Conservation (phyloP, 2,329 filamentous ascomycete genomes). For the Diaporthe eres region DNA sequence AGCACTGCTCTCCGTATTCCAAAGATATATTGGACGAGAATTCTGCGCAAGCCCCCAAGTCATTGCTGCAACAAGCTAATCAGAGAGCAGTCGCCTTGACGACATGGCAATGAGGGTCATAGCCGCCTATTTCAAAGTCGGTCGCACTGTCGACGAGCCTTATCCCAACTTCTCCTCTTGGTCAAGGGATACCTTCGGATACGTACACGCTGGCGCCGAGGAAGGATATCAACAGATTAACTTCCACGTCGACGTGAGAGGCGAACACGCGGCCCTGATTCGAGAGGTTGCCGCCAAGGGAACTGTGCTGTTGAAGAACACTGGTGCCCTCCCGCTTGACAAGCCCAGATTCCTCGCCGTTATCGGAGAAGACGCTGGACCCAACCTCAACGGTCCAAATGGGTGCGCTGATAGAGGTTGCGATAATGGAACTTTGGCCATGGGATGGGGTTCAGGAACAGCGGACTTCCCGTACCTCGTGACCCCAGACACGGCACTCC, state of each 20-base stretch:
- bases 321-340: slow-evolving; percentile 80
- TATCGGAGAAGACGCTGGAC: slow-evolving; percentile 86
- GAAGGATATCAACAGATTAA: slow-evolving; percentile 79
- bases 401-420: slow-evolving; percentile 79
- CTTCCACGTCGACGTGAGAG: slow-evolving; percentile 86
- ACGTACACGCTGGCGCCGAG: slow-evolving; percentile 73
- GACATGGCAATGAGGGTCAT: slow-evolving; percentile 93
- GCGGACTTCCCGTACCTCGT: slow-evolving; percentile 82
- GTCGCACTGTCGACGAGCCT: slow-evolving; percentile 63
- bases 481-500: slow-evolving; percentile 80
- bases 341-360: slow-evolving; percentile 82
- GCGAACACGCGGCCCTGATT: slow-evolving; percentile 79
- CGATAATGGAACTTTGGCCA: slow-evolving; percentile 74
- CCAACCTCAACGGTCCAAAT: slow-evolving; percentile 82
- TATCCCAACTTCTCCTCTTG: slow-evolving; percentile 90
- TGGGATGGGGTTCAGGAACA: slow-evolving; percentile 85
- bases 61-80: background rate
- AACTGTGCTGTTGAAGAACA: slow-evolving; percentile 92
- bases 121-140: slow-evolving; percentile 78
- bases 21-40: background rate
- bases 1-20: background rate
- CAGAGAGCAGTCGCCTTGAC: slow-evolving; percentile 72
- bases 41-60: background rate
- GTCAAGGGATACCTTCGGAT: slow-evolving; percentile 83
- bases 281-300: slow-evolving; percentile 84